phyloP scores from a whole-genome alignment of 1,139 yeast species.

The Suhomyces bokatorum region DNA sequence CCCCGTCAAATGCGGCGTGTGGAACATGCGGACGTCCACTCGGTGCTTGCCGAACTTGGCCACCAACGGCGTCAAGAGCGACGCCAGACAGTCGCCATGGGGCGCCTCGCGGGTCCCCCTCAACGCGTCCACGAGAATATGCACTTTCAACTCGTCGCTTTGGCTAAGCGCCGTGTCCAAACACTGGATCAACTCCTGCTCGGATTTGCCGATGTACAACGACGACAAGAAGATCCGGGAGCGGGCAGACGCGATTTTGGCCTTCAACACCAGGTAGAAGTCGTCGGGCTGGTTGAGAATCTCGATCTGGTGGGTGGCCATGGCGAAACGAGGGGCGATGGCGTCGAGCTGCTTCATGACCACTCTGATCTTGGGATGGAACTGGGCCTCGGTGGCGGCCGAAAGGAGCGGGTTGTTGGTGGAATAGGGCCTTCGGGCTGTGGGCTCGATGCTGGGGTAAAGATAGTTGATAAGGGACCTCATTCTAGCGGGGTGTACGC shows the following conservation, averaged over 20 bases:
- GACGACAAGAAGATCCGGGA: constrained; percentile 77
- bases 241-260: constrained; percentile 55
- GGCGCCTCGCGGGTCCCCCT: constrained; percentile 96
- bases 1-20: constrained; percentile 84
- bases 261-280: constrained; percentile 65
- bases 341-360: constrained; percentile 59
- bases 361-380: constrained; percentile 51
- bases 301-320: constrained; percentile 59
- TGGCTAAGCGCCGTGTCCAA: constrained; percentile 55
- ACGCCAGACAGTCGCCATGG: constrained; percentile 64
- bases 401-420: constrained; percentile 32
- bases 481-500: constrained; percentile 6
- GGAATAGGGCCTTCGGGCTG: constrained; percentile 21
- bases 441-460: constrained; percentile 10
- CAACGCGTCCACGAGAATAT: constrained; percentile 80
- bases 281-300: constrained; percentile 65
- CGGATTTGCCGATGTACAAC: constrained; percentile 81
- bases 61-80: constrained; percentile 66
- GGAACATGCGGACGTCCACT: constrained; percentile 81
- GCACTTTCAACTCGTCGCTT: constrained; percentile 65
- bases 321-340: constrained; percentile 69
- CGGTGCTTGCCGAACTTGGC: constrained; percentile 65
- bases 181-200: constrained; percentile 69
- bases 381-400: constrained; percentile 24
- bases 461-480: constrained; percentile 10